Evolutionary conservation across 2,329 filamentous ascomycete genomes (phyloP).

Genomic region (Didymella keratinophila): DNA sequence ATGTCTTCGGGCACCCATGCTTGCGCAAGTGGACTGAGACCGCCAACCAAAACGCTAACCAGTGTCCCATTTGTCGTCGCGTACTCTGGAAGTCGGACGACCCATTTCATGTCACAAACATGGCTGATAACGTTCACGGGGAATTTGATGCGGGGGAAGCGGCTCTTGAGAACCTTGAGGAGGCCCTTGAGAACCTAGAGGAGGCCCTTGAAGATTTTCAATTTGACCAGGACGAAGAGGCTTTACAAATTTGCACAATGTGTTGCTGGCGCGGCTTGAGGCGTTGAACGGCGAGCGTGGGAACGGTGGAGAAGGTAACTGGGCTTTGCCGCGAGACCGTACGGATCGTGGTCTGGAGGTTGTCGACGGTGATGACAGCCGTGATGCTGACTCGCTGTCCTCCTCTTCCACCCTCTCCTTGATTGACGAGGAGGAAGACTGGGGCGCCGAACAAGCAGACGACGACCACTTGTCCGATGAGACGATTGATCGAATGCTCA

Average conservation of each 20-base stretch:
- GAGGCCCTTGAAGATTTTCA: too few relatives aligned
- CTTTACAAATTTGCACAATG: too few relatives aligned
- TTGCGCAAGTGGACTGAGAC: neutral
- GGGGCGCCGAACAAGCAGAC: neutral
- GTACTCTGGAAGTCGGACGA: neutral
- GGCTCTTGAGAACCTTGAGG: too few relatives aligned
- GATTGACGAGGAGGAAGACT: neutral
- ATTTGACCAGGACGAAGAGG: too few relatives aligned
- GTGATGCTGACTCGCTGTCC: neutral
- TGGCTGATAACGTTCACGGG: neutral
- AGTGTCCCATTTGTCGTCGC: neutral
- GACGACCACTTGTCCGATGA: neutral
- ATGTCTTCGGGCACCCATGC: neutral
- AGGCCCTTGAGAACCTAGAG: too few relatives aligned
- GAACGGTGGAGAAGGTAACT: too few relatives aligned
- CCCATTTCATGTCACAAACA: neutral
- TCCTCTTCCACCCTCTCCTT: neutral
- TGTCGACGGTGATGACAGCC: too few relatives aligned
- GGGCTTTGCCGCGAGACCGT: too few relatives aligned
- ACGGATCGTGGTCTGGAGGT: too few relatives aligned
- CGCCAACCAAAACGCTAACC: neutral
- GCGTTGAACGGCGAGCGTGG: too few relatives aligned
- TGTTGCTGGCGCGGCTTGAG: too few relatives aligned
- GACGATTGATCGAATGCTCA: too few relatives aligned
- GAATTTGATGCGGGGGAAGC: neutral